Evolutionary conservation across 768 basidiomycete species (phyloP), one percentile per base, ranked within the genome.

Genomic region (Xerocomus potaroensis): DNA sequence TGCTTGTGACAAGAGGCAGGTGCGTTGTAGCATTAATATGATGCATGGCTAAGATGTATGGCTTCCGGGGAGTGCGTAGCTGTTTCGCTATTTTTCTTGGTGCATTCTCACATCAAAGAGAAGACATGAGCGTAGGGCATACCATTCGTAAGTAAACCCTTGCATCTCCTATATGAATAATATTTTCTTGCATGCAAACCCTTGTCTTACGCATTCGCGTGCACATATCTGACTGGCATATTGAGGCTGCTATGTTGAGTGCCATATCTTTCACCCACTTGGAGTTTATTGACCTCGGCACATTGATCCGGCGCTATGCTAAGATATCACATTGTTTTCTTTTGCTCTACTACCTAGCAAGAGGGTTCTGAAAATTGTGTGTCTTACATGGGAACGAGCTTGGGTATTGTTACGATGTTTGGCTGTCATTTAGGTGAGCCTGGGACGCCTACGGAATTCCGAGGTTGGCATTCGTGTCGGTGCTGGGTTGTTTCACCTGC

Each of bases 21-120:
- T 81, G 77, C 79, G 79, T 81, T 76, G 69, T 72, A 75, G 78
- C 68, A 71, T 71, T 72, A 68, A 70, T 59, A 59, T 60, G 51
- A 40, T 54, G 55, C 54, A 22, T 49, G 48, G 55, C 62, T 77
- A 64, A 77, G 75, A 66, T 69, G 66, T 67, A 70, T 15, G 63
- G 58, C 60, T 63, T 66, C n/a, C 57, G 54, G 55, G 58, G 46
- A 52, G 52, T 50, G 59, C 35, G 45, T 57, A 49, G 57, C 53
- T 45, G 44, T 58, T 48, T 47, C 23, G 40, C 40, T 48, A 3
- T 58, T 47, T 36, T 57, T 59, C 30, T 56, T 53, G 50, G 34
- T 50, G 50, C 49, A 36, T 46, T 43, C 45, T 39, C 41, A 35
- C 45, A 52, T 27, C 30, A 30, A 54, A 54, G 53, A 49, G 58